Base-by-base conservation (phyloP, 441 rosid genomes). In the Gossypium trilobum region DNA sequence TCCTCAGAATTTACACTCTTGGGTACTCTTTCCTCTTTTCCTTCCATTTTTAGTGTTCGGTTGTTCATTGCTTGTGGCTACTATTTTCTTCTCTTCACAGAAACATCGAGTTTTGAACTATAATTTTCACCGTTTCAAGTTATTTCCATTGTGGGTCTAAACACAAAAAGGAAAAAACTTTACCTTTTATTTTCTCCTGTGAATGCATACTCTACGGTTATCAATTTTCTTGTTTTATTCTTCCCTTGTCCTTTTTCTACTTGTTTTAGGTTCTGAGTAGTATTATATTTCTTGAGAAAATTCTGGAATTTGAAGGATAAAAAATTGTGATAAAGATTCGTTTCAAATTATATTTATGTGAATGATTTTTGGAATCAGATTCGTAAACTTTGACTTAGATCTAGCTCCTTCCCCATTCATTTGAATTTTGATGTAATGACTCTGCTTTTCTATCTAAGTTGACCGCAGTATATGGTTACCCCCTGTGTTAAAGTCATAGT, bases 1-100 rank as follows among this genome's bases (percentile, higher is more conserved):
- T 95, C 82, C 82, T 95, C 77, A 86, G 99, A 78, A 88, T 92
- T 69, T 92, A 92, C 81, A 82, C 85, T 82, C 97, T 92, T 52
- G 99, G 99, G 98, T 92, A 81, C 72, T 62, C 56, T 70, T 46
- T 68, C 46, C 50, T 68, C 60, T 50, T 19, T 23, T 17, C 48
- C 51, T 77, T 50, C 63, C 3, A 0, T 58, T 62, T 54, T 17
- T 62, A 8, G 7, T 2, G 14, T 33, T 36, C 39, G 39, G 17
- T 33, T 62, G n/a, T 20, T 25, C 33, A 5, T 5, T 5, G 72
- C 2, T 59, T 68, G 6, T 25, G 8, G 33, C 13, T 4, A 2
- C 0, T 66, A 10, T 72, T 20, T n/a, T 6, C 46, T 17, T n/a
- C 44, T n/a, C 55, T 54, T 14, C 27, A 7, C 55, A 58, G 16